Evolutionary conservation across 2,329 filamentous ascomycete species (phyloP), one percentile per base, ranked within the genome.

Genomic region (Fusarium sp.): DNA sequence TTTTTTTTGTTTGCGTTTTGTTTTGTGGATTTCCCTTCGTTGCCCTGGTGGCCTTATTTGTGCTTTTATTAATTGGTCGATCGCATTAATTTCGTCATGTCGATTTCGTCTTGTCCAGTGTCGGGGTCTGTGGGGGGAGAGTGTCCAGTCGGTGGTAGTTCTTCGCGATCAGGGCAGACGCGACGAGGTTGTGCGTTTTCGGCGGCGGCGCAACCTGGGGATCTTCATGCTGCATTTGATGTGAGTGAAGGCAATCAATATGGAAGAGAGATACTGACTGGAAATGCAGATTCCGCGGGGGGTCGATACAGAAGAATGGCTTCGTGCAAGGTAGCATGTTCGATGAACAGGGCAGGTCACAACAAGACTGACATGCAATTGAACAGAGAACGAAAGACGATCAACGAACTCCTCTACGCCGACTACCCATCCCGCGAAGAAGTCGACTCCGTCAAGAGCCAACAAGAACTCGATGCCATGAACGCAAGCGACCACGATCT

Each of bases 401-500:
- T 86, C 76, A 86, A 85, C 58, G 84, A 87, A 26, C 77, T 87
- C 8, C 80, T 88, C 20, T 87, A 86, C 64, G 77, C 81, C 5
- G 81, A 84, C 47, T 83, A 83, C 13, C 84, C 86, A 3, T 81
- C 82, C 4, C 79, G 81, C 2, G 75, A 83, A 31, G 80, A 84
- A 36, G 79, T 85, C 28, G 78, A 79, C 33, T 78, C 75, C 36
- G 82, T 83, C 38, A 85, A 74, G 16, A 62, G 28, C 10, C 75
- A 77, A 30, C 55, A 84, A 61, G 85, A 85, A 65, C 82, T 88
- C 36, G 87, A 88, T 70, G 78, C 80, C 11, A 81, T 88, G 22
- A 86, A 85, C 47, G 83, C 82, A 6, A 80, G 80, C 57, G 86
- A 88, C 61, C 82, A 84, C 35, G 85, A 87, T 56, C 77, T 88